Evolutionary conservation across 495 filamentous ascomycete species (phyloP).

Genomic region (Penicillium simplicissimum): DNA sequence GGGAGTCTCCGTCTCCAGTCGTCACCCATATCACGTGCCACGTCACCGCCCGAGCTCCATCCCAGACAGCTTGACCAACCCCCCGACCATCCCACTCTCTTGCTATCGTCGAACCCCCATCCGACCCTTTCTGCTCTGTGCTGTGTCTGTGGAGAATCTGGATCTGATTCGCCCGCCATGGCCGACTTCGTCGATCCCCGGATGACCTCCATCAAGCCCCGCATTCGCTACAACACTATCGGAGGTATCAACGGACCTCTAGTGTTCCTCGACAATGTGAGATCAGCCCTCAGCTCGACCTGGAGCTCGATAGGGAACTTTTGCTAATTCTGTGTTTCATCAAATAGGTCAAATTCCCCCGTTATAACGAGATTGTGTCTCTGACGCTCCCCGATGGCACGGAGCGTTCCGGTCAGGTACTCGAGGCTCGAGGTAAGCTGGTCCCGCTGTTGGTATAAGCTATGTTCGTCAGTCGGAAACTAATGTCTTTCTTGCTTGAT

Average conservation of each 20-base stretch:
- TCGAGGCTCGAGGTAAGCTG: constrained; percentile 87
- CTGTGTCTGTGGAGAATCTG: constrained; percentile 24
- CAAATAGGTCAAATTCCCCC: constrained; percentile 87
- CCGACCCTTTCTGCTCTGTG: constrained; percentile 14
- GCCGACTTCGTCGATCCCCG: constrained; percentile 69
- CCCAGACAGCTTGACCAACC: constrained; percentile 33
- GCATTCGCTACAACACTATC: constrained; percentile 96
- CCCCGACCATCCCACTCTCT: constrained; percentile 25
- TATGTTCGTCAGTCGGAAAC: background rate
- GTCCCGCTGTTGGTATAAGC: background rate
- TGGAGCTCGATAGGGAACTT: background rate
- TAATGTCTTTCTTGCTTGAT: constrained; percentile 13
- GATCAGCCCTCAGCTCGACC: constrained; percentile 18
- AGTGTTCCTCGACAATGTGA: constrained; percentile 93
- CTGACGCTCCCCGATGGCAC: constrained; percentile 94
- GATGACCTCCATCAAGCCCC: constrained; percentile 78
- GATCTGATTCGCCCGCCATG: constrained; percentile 49
- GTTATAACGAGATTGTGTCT: constrained; percentile 97
- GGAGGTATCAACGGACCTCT: constrained; percentile 96
- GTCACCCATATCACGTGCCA: constrained; percentile 25
- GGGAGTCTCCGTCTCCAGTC: constrained; percentile 1
- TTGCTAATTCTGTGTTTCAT: constrained; percentile 14
- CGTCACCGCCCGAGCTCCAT: constrained; percentile 34
- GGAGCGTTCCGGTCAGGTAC: constrained; percentile 89
- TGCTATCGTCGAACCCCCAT: constrained; percentile 13